A percentile compares a stretch with the other conserved stretches of the same genome.
Conservation (phyloP, 2,329 filamentous ascomycete species). For the Ceratocystis smalleyi region DNA sequence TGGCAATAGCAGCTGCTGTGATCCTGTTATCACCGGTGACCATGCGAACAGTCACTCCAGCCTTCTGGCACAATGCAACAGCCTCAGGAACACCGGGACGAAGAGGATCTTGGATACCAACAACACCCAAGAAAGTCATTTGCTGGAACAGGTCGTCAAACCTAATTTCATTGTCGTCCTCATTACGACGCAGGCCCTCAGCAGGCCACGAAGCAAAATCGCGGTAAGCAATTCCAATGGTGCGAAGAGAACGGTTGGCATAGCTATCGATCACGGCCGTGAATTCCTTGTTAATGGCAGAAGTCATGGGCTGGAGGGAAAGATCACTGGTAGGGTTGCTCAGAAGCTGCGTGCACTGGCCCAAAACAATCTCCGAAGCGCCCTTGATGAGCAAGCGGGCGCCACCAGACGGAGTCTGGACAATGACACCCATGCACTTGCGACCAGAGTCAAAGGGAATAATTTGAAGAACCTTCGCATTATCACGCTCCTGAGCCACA, state of each 20-base stretch:
- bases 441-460: slow-evolving; percentile 62
- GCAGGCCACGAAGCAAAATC: slow-evolving; percentile 82
- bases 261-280: slow-evolving; percentile 59
- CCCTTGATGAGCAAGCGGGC: slow-evolving; percentile 48
- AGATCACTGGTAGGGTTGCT: slow-evolving; percentile 33
- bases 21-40: slow-evolving; percentile 71
- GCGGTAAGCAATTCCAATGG: slow-evolving; percentile 68
- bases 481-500: slow-evolving; percentile 47
- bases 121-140: slow-evolving; percentile 53
- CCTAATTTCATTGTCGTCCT: slow-evolving; percentile 42
- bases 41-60: slow-evolving; percentile 70
- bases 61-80: slow-evolving; percentile 55
- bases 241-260: slow-evolving; percentile 64
- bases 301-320: slow-evolving; percentile 30
- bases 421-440: slow-evolving; percentile 54
- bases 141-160: slow-evolving; percentile 53
- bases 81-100: slow-evolving; percentile 60
- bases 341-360: slow-evolving; percentile 38
- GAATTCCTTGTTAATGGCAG: slow-evolving; percentile 41
- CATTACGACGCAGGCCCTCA: slow-evolving; percentile 38
- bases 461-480: slow-evolving; percentile 44
- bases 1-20: slow-evolving; percentile 64
- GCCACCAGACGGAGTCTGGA: slow-evolving; percentile 34
- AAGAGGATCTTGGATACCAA: slow-evolving; percentile 70
- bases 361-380: slow-evolving; percentile 48